Base-by-base conservation (phyloP, 2,329 filamentous ascomycete species). In the Ceratocystis smalleyi region DNA sequence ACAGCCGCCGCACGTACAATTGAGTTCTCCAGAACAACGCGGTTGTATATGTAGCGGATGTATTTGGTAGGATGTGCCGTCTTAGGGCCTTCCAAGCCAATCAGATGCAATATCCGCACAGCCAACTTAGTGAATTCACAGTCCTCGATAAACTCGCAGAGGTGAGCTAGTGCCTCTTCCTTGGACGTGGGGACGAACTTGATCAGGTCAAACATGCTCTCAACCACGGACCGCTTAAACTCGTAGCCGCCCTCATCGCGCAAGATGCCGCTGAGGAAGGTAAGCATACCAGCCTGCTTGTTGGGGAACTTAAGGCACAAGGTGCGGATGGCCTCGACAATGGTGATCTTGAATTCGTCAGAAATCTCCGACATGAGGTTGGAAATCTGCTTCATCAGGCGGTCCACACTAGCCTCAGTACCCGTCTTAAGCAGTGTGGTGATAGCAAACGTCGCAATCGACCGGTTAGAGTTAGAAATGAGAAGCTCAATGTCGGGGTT, bases 291-390 rank as follows among this genome's bases (percentile, higher is more conserved):
- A 59, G 92, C 92, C 77, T 99, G 94, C 78, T 99, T 99, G 77
- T 84, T 91, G 43, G 94, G 94, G 78, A 99, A 99, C 77, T 99
- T 99, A 70, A 99, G 80, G 74, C 92, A 97, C 49, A 99, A 78
- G 2, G 94, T 97, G 67, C 94, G 88, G 72, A 99, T 96, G 51
- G 94, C 94, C 75, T 99, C 94, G 54, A 99, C 92, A 71, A 99
- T 96, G n/a, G 94, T 99, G 69, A 99, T 96, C 81, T 97, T 99
- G 81, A 99, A 99, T 75, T 99, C 94, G 72, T 99, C 94, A 5
- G 92, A 96, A 69, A 97, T 97, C 75, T 97, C 94, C 3, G 91
- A 89, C 94, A 99, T 97, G 78, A 99, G 96, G 47, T 88, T 87
- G 27, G 90, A 91, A 68, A 99, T 97, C 75, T 97, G 91, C 81